Conservation (phyloP, 768 basidiomycete species). For the Macrolepiota albuminosa region DNA sequence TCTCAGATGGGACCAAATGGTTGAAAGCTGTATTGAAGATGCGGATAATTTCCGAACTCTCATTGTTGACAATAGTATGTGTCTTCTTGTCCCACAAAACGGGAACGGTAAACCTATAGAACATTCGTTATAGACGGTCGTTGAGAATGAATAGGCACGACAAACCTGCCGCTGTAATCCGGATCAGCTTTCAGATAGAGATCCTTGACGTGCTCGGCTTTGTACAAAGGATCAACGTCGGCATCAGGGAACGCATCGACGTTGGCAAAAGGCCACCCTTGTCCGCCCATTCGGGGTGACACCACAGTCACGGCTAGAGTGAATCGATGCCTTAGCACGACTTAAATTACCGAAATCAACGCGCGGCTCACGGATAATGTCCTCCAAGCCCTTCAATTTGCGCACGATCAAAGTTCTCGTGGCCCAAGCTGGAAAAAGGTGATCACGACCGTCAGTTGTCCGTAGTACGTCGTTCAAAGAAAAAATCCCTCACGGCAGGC, state of each 20-base stretch:
- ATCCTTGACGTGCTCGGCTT: conserved; percentile 71
- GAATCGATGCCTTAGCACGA: not conserved
- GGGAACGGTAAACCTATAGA: conserved; percentile 74
- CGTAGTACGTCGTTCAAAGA: not conserved
- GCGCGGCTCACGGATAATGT: conserved; percentile 60
- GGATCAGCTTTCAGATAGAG: conserved; percentile 77
- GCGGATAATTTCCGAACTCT: conserved; percentile 92
- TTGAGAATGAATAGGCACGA: not conserved
- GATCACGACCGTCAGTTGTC: conserved; percentile 3
- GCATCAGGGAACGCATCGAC: conserved; percentile 67
- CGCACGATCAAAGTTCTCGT: conserved; percentile 85
- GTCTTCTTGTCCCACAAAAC: conserved; percentile 90
- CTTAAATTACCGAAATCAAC: not conserved
- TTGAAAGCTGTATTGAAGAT: conserved; percentile 89
- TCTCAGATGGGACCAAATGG: conserved; percentile 58
- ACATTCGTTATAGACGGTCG: not conserved
- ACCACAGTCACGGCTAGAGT: conserved; percentile 69
- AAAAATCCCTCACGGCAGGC: conserved; percentile 62
- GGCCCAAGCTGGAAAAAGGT: conserved; percentile 70
- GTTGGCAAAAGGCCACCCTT: conserved; percentile 86
- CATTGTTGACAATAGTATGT: conserved; percentile 91
- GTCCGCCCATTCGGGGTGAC: conserved; percentile 77
- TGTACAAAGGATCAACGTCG: conserved; percentile 70
- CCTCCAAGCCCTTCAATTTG: conserved; percentile 89
- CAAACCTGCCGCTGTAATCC: conserved; percentile 64